Percentiles rank a stretch among this genome's conserved stretches.
Conservation (phyloP, 371 early-diverging fungal genomes). For the Circinella umbellata region DNA sequence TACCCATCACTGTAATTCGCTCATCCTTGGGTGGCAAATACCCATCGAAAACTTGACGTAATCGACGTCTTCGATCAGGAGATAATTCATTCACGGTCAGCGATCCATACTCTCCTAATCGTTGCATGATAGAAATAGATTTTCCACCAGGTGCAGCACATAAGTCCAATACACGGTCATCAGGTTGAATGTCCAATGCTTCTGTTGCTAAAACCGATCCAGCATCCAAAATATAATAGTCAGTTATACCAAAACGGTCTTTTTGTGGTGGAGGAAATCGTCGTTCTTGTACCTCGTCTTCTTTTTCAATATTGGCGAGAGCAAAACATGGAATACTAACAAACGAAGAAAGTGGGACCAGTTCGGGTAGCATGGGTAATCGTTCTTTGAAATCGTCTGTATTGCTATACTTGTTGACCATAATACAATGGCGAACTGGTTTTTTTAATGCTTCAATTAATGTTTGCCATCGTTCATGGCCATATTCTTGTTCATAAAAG, state of each 20-base stretch:
- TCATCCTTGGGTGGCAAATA: slow-evolving; percentile 58
- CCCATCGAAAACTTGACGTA: slow-evolving; percentile 58
- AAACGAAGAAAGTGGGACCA: slow-evolving; percentile 33
- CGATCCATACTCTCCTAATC: slow-evolving; percentile 47
- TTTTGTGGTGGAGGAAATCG: slow-evolving; percentile 50
- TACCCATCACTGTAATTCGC: slow-evolving; percentile 55
- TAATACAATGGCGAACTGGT: slow-evolving; percentile 51
- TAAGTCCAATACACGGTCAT: slow-evolving; percentile 81
- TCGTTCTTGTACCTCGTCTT: neutral
- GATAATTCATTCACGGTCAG: slow-evolving; percentile 61
- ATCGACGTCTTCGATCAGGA: slow-evolving; percentile 56
- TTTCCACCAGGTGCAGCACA: slow-evolving; percentile 86
- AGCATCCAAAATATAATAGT: slow-evolving; percentile 71
- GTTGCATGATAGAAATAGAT: slow-evolving; percentile 57
- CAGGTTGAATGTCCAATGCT: slow-evolving; percentile 63
- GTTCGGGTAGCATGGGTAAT: neutral
- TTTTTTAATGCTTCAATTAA: slow-evolving; percentile 50
- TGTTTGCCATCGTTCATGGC: slow-evolving; percentile 54
- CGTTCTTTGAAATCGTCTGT: slow-evolving; percentile 12
- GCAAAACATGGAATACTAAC: slow-evolving; percentile 47
- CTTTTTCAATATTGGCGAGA: slow-evolving; percentile 10
- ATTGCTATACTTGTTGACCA: slow-evolving; percentile 57
- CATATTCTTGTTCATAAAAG: slow-evolving; percentile 54
- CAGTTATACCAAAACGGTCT: slow-evolving; percentile 29
- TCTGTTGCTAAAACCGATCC: slow-evolving; percentile 67